Conservation (phyloP, 345 rosid genomes). For the Linum trigynum region DNA sequence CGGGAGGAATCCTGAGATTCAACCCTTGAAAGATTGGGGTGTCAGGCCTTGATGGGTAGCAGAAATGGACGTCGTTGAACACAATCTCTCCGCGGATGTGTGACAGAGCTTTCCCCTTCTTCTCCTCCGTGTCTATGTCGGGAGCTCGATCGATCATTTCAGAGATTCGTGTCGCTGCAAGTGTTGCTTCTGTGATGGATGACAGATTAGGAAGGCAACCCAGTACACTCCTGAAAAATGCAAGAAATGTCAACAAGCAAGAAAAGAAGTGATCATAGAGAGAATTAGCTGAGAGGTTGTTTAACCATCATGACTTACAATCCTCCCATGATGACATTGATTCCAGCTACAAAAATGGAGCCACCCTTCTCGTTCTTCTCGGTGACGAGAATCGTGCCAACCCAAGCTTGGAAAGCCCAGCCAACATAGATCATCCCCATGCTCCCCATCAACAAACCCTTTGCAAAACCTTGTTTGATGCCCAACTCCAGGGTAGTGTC, state of each 20-base stretch:
- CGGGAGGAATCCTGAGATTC: constrained; percentile 48
- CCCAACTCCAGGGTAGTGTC: constrained; percentile 42
- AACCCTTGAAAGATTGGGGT: constrained; percentile 43
- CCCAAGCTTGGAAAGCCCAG: constrained; percentile 66
- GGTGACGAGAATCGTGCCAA: constrained; percentile 48
- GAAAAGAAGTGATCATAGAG: constrained; percentile 8
- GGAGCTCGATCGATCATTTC: constrained; percentile 50
- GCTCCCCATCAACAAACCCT: constrained; percentile 66
- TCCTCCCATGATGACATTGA: constrained; percentile 63
- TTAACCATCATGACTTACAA: constrained; percentile 27
- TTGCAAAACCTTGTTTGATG: constrained; percentile 47
- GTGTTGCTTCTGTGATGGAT: constrained; percentile 47
- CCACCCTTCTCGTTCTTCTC: constrained; percentile 54
- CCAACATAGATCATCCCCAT: constrained; percentile 57
- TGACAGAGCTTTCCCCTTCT: constrained; percentile 53
- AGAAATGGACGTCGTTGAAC: constrained; percentile 38
- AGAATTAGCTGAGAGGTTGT: background rate
- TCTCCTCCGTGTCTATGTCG: constrained; percentile 42
- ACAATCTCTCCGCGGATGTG: constrained; percentile 54
- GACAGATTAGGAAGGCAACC: constrained; percentile 58
- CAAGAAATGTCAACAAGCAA: background rate
- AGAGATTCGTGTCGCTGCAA: constrained; percentile 34
- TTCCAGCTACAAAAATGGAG: constrained; percentile 44
- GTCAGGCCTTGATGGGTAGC: constrained; percentile 59
- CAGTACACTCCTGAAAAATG: constrained; percentile 38